These are phyloP conservation scores for Colletotrichum acutatum DNA, from an alignment of 2,329 filamentous ascomycete genomes.

Conservation along the genomic window DNA sequence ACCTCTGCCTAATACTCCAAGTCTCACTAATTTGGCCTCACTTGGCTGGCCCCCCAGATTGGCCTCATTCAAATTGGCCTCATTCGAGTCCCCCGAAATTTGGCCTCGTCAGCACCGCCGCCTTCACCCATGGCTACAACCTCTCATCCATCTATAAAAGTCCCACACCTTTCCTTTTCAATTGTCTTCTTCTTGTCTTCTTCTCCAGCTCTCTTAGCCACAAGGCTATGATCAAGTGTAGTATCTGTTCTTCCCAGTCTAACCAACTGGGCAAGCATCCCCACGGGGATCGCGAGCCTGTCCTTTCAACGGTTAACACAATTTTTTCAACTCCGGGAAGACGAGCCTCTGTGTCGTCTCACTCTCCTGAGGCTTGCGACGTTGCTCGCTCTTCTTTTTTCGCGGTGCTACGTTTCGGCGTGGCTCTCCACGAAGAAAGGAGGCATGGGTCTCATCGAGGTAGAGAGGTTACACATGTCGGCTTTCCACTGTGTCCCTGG, in stretches of 20 bases:
- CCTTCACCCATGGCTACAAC: neutral
- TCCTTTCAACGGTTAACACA: neutral
- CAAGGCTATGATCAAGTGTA: conserved; percentile 35
- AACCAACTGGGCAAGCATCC: neutral
- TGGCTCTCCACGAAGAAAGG: neutral
- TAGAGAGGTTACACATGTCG: neutral
- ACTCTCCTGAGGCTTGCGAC: neutral
- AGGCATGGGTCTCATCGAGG: neutral
- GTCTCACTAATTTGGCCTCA: neutral
- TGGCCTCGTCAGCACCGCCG: neutral
- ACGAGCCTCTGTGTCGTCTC: neutral
- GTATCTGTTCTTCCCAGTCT: conserved; percentile 22
- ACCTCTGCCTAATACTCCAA: neutral
- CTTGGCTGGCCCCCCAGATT: neutral
- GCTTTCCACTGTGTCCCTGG: conserved; percentile 15
- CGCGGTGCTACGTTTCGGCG: neutral
- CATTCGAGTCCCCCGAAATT: neutral
- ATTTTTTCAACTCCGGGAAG: neutral
- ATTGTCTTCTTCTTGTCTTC: conserved; percentile 23
- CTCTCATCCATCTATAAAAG: neutral
- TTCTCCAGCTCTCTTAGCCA: conserved; percentile 38
- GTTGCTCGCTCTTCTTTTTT: neutral
- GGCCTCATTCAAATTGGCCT: neutral
- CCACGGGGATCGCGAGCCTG: neutral
- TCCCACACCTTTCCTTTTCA: neutral